Conservation (phyloP, 1,284 basidiomycete genomes). For the Phenoliferia sp. region DNA sequence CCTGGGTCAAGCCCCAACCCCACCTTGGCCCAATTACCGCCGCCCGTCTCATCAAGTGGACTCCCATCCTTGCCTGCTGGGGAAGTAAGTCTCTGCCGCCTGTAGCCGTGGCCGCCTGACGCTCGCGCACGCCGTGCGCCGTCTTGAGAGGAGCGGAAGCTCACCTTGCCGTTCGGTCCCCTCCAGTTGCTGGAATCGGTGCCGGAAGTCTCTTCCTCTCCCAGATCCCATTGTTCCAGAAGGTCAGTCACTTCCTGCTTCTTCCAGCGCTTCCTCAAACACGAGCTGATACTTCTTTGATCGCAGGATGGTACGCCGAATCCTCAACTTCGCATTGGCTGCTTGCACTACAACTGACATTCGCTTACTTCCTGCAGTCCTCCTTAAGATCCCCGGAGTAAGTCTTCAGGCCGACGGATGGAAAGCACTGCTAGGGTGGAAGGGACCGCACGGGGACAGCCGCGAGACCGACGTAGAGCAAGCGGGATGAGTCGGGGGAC, state of each 20-base stretch:
- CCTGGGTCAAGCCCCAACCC: background rate
- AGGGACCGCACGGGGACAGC: background rate
- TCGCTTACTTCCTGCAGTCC: background rate
- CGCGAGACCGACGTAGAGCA: background rate
- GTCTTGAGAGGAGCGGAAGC: background rate
- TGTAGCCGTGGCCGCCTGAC: background rate
- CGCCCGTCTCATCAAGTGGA: background rate
- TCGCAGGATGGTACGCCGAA: background rate
- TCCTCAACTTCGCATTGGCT: background rate
- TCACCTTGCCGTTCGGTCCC: background rate
- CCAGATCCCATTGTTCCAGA: background rate
- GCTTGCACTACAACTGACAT: background rate
- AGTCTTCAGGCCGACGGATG: background rate
- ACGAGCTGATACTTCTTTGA: background rate
- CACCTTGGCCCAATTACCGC: background rate
- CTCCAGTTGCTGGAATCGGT: background rate
- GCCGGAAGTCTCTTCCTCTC: background rate
- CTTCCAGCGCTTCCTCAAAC: background rate
- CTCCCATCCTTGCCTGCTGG: constrained; percentile 1
- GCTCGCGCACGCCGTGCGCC: background rate
- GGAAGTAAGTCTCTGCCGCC: background rate
- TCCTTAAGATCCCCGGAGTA: constrained; percentile 1
- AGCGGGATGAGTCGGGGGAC: background rate
- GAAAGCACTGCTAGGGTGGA: background rate
- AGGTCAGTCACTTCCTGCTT: background rate